Base-by-base conservation (phyloP, 352 stramenopile genomes). In the Globisporangium okanoganense region DNA sequence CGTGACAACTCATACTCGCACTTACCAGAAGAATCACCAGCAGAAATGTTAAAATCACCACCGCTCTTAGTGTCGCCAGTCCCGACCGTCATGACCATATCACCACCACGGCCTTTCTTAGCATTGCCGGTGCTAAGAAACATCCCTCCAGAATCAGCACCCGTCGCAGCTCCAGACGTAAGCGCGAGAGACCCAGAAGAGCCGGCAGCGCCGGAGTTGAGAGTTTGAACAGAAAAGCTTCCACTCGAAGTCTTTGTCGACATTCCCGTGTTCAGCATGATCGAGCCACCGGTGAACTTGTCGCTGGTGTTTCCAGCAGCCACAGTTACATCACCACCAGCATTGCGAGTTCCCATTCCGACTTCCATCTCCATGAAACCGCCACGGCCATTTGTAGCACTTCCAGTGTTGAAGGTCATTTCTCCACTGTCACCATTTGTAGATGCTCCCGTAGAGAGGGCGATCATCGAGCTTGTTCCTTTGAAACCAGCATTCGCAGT, bases 231-330 rank as follows among this genome's bases (percentile, higher is more conserved):
- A 16, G 79, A 49, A 52, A 87, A 58, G 45, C 83, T 70, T 24
- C 82, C 82, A 25, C 73, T 85, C 2, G 81, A 83, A n/a, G 79
- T 85, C 59, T 73, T 75, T 2, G 67, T 48, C 12, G 83, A 90
- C 16, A 53, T 62, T 33, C 83, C 86, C 24, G 76, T 91, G n/a
- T 71, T 82, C 35, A 92, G 35, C 47, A 64, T 62, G 6, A 93
- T 57, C 7, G 69, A 68, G 2, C 84, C 86, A 31, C 83, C 79
- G 35, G 61, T 88, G 18, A 67, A 73, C 54, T 76, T 83, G 38
- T 87, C 71, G 25, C 73, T 71, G 55, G 82, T 87, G 20, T 71
- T 78, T 54, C 92, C 92, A 44, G 89, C 88, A 53, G 72, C 75
- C 25, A 92, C 31, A 51, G 65, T 71, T 10, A 94, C 56, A 41